These are phyloP conservation scores for Diversispora epigaea DNA, from an alignment of 192 early-diverging fungal genomes.

Conservation along the genomic window DNA sequence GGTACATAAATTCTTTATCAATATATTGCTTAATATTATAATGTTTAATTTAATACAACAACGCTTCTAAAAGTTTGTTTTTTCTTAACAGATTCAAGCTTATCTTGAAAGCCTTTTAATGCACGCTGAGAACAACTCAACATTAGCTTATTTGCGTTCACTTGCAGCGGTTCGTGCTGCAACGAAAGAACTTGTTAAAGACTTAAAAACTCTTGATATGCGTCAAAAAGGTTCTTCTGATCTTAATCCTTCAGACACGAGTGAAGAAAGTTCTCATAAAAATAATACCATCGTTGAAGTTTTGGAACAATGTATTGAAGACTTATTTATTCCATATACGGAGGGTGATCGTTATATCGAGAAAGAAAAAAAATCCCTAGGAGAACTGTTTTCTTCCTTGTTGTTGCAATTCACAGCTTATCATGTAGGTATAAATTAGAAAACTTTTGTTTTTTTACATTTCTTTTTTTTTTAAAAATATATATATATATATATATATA, in stretches of 20 bases:
- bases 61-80: background rate
- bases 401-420: slow-evolving; percentile 46
- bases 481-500: background rate
- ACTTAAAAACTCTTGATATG: slow-evolving; percentile 65
- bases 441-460: no score
- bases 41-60: background rate
- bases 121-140: slow-evolving; percentile 67
- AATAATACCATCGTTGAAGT: slow-evolving; percentile 64
- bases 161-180: slow-evolving; percentile 71
- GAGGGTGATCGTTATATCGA: slow-evolving; percentile 85
- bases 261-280: slow-evolving; percentile 21
- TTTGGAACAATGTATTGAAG: slow-evolving; percentile 87
- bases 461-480: background rate
- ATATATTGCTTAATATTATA: background rate
- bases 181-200: slow-evolving; percentile 69
- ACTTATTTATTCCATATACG: slow-evolving; percentile 93
- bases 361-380: slow-evolving; percentile 70
- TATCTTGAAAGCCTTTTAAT: slow-evolving; percentile 80
- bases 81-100: slow-evolving; percentile 72
- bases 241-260: slow-evolving; percentile 19
- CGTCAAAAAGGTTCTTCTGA: slow-evolving; percentile 44
- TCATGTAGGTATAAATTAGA: slow-evolving; percentile 35
- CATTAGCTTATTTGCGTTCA: slow-evolving; percentile 78
- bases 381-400: slow-evolving; percentile 55
- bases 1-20: slow-evolving; percentile 45